Percentiles rank a stretch among this genome's conserved stretches.
These are phyloP conservation scores for Dioszegia aurantiaca DNA, from an alignment of 768 basidiomycete genomes.

Conservation along the genomic window DNA sequence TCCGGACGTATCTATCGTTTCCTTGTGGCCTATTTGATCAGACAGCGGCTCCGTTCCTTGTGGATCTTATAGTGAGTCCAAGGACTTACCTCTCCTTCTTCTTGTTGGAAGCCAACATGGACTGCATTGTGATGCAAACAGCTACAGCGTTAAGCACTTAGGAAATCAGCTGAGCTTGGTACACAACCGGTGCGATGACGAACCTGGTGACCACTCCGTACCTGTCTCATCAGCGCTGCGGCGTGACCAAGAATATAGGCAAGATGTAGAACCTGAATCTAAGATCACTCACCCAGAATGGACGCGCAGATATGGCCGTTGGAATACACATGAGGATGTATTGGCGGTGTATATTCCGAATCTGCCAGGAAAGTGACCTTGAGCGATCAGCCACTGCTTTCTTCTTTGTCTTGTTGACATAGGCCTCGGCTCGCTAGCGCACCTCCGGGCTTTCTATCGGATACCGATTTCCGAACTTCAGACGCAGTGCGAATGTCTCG, in stretches of 20 bases:
- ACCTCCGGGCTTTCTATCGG: slow-evolving; percentile 46
- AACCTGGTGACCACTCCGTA: slow-evolving; percentile 50
- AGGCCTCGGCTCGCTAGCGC: too few relatives aligned
- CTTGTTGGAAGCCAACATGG: slow-evolving; percentile 53
- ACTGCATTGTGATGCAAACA: slow-evolving; percentile 52
- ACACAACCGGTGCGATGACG: slow-evolving; percentile 6
- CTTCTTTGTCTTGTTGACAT: too few relatives aligned
- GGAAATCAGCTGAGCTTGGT: neutral
- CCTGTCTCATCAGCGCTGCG: neutral
- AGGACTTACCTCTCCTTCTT: slow-evolving; percentile 47
- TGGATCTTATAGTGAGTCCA: too few relatives aligned
- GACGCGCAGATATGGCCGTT: slow-evolving; percentile 51
- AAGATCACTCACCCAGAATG: slow-evolving; percentile 27
- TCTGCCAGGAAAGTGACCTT: slow-evolving; percentile 47
- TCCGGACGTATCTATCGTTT: slow-evolving; percentile 51
- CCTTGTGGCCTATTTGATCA: slow-evolving; percentile 42
- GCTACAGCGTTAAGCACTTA: slow-evolving; percentile 49
- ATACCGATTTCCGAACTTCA: slow-evolving; percentile 41
- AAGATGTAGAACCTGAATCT: too few relatives aligned
- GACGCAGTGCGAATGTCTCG: slow-evolving; percentile 36
- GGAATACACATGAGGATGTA: slow-evolving; percentile 49
- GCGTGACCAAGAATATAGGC: neutral
- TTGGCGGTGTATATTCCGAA: slow-evolving; percentile 34
- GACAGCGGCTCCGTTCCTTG: neutral
- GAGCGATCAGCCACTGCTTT: too few relatives aligned